Evolutionary conservation across 495 filamentous ascomycete species (phyloP).

Genomic region (Annulohypoxylon maeteangense): DNA sequence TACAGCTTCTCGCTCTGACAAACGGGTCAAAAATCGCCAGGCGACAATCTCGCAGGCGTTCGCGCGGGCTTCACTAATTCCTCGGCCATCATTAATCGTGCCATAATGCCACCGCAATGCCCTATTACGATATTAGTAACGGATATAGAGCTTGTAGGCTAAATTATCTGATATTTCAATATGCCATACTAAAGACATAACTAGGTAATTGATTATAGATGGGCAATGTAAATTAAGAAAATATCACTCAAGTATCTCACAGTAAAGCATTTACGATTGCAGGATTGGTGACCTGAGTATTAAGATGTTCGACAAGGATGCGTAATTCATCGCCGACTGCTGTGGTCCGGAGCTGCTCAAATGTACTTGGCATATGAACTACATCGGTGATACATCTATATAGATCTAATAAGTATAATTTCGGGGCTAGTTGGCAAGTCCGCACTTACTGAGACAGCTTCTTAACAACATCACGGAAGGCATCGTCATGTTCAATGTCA

Average conservation of each 20-base stretch:
- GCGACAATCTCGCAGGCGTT: constrained; percentile 92
- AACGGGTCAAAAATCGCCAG: constrained; percentile 83
- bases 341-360: constrained; percentile 80
- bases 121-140: constrained; percentile 53
- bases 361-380: constrained; percentile 74
- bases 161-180: constrained; percentile 6
- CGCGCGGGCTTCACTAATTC: constrained; percentile 78
- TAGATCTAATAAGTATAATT: constrained; percentile 24
- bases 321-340: constrained; percentile 71
- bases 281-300: constrained; percentile 72
- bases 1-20: constrained; percentile 83
- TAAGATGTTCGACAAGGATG: constrained; percentile 72
- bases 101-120: constrained; percentile 85
- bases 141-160: neutral
- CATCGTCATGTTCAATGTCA: constrained; percentile 70
- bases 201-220: neutral
- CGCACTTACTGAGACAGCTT: constrained; percentile 72
- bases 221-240: neutral
- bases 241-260: constrained; percentile 58
- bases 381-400: constrained; percentile 70
- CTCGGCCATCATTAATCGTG: constrained; percentile 70
- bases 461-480: constrained; percentile 72
- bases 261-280: constrained; percentile 81
- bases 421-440: too few relatives aligned
- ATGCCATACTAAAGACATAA: neutral